Evolutionary conservation across 1,284 basidiomycete species (phyloP).

Genomic region (Trichosporon asahii): DNA sequence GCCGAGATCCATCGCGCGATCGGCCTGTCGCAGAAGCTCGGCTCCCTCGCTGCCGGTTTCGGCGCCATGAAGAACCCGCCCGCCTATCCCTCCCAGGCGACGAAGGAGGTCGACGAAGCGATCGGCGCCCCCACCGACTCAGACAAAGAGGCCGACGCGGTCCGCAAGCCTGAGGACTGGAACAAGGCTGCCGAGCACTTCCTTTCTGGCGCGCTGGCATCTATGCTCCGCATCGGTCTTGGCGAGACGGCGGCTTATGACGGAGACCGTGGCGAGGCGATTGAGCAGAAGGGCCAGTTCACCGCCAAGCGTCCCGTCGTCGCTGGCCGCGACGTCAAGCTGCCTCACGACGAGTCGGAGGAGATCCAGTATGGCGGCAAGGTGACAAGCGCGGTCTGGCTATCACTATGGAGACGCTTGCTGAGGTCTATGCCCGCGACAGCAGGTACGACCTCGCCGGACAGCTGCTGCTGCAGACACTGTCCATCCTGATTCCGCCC

Average conservation of each 20-base stretch:
- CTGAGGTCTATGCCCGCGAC: conserved; percentile 48
- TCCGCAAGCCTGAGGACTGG: conserved; percentile 25
- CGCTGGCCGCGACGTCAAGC: conserved; percentile 38
- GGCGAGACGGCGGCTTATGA: neutral
- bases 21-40: conserved; percentile 39
- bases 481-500: conserved; percentile 45
- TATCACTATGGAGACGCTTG: conserved; percentile 51
- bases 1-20: conserved; percentile 45
- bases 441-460: conserved; percentile 42
- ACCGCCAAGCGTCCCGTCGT: conserved; percentile 29
- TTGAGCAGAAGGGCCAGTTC: neutral
- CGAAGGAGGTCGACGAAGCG: neutral
- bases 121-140: neutral
- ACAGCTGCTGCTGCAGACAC: conserved; percentile 48
- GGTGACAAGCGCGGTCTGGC: conserved; percentile 46
- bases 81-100: conserved; percentile 13
- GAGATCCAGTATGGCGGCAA: conserved; percentile 33
- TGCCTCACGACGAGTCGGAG: conserved; percentile 30
- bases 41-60: conserved; percentile 25
- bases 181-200: conserved; percentile 40
- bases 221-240: conserved; percentile 44
- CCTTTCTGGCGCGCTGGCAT: conserved; percentile 38
- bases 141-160: neutral
- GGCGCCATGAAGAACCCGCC: conserved; percentile 16
- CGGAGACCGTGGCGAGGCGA: neutral